phyloP scores from a whole-genome alignment of 768 basidiomycete species.

The Kondoa malvinella region DNA sequence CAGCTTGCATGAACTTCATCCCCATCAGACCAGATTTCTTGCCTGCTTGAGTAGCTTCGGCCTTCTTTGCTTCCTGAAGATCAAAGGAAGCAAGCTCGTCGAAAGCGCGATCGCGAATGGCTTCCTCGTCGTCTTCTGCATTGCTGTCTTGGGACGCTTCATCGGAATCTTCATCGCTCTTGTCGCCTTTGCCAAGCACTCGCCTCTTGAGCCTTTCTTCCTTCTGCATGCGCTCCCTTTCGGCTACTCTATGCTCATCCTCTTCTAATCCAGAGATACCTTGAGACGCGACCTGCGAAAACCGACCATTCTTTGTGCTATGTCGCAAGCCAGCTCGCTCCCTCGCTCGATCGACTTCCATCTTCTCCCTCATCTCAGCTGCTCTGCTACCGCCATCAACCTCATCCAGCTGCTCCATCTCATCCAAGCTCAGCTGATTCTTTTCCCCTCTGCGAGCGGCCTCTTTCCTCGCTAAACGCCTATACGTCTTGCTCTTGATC shows the following conservation, averaged over 20 bases:
- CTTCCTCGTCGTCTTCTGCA: conserved; percentile 32
- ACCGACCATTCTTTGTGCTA: conserved; percentile 57
- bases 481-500: conserved; percentile 89
- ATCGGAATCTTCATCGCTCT: conserved; percentile 34
- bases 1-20: conserved; percentile 99
- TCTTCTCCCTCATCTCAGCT: conserved; percentile 44
- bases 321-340: conserved; percentile 81
- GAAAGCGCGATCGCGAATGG: conserved; percentile 52
- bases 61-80: conserved; percentile 32
- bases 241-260: conserved; percentile 42
- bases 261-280: conserved; percentile 33
- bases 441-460: conserved; percentile 28
- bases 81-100: conserved; percentile 52
- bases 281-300: conserved; percentile 29
- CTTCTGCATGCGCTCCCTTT: conserved; percentile 67
- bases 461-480: conserved; percentile 60
- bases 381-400: conserved; percentile 40
- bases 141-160: conserved; percentile 33
- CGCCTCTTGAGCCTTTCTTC: conserved; percentile 61
- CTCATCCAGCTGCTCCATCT: conserved; percentile 41
- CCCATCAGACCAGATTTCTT: conserved; percentile 59
- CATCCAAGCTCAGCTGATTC: conserved; percentile 30
- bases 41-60: conserved; percentile 29
- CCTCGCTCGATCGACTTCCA: conserved; percentile 60
- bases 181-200: conserved; percentile 43